Conservation (phyloP, 805 yeast genomes). For the Myxozyma nipponensis region DNA sequence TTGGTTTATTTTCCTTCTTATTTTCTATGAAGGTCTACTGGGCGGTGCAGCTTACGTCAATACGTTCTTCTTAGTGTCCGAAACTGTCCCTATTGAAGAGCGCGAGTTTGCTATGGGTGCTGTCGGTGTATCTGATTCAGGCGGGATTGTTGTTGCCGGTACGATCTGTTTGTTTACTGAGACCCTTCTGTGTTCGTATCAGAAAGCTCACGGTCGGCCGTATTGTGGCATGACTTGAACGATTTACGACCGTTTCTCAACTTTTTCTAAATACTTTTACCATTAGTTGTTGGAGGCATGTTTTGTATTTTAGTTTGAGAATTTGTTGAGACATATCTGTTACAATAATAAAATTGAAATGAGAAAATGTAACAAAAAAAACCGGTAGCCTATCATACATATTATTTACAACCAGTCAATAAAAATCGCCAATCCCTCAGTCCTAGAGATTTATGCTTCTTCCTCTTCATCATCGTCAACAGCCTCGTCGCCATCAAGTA, state of each 20-base stretch:
- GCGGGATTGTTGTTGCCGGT: conserved; percentile 83
- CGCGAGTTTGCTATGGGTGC: conserved; percentile 80
- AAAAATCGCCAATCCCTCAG: neutral
- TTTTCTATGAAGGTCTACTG: conserved; percentile 79
- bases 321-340: too few species aligned
- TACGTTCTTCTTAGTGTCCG: conserved; percentile 75
- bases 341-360: too few species aligned
- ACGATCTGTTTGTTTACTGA: conserved; percentile 70
- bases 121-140: conserved; percentile 77
- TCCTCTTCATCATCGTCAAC: conserved; percentile 20
- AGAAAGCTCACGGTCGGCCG: conserved; percentile 65
- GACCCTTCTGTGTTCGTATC: conserved; percentile 64
- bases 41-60: conserved; percentile 92
- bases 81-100: conserved; percentile 47
- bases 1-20: conserved; percentile 56
- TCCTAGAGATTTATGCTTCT: neutral
- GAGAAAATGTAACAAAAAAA: neutral
- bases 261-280: neutral
- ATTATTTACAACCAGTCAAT: too few species aligned
- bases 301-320: neutral
- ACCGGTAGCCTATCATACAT: neutral
- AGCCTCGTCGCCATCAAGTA: conserved; percentile 28
- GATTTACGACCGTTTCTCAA: neutral
- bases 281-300: neutral
- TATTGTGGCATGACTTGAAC: conserved; percentile 59